Base-by-base conservation (phyloP, 2,329 filamentous ascomycete genomes). In the Pezicula rhizophila region DNA sequence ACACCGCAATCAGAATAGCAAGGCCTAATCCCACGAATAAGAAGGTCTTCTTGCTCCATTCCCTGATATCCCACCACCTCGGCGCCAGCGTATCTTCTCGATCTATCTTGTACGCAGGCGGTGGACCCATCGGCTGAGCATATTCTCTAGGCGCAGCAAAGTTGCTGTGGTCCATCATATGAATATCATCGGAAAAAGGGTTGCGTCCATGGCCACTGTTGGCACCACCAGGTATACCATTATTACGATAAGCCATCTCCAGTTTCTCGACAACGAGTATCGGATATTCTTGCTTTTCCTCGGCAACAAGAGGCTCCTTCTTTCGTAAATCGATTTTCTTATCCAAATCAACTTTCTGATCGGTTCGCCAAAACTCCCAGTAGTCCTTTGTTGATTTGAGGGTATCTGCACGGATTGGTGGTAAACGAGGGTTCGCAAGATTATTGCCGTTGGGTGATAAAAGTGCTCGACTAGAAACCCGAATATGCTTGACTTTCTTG, bases 11-110 rank as follows among this genome's bases (percentile, higher is more conserved):
- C 8, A 75, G 55, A 31, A 72, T 52, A 20, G 65, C 64, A 2
- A 72, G 48, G 1, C 69, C 54, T 1, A 66, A 60, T 3, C 55
- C 70, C 5, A 76, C 58, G 31, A 70, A 64, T 18, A 70, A 60
- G 74, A 75, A 82, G 10, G 66, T 69, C 50, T 70, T 73, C 59
- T 74, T 73, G 37, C 72, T 66, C 80, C 80, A 84, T 42, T 69
- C 69, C 44, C 68, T 68, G 0, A 74, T 72, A 52, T 80, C 69
- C 63, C 72, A 79, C 68, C 65, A 67, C 15, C 43, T 45, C 12
- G 53, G 54, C 10, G 45, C 35, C 20, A 52, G 45, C 5, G 51
- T 52, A 42, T 48, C 52, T 3, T 53, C 47, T n/a, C 41, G 26
- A 41, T 61, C 50, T 15, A 57, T 14, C 41, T 58, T 51, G 48